Base-by-base conservation (phyloP, 2,329 filamentous ascomycete species). In the Aspergillus calidoustus region DNA sequence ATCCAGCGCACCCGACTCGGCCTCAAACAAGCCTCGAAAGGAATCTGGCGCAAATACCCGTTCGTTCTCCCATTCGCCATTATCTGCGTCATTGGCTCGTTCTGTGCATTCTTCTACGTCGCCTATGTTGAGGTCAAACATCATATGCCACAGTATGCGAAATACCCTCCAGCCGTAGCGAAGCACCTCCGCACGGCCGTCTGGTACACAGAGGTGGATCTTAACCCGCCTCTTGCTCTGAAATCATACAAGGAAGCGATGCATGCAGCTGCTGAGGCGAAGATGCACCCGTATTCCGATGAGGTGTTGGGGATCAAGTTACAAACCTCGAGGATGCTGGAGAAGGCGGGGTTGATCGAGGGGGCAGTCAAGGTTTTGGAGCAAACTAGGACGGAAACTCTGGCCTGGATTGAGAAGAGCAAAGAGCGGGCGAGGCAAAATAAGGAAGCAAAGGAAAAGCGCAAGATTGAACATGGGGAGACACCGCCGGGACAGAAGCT, bases 271-370 rank as follows among this genome's bases (percentile, higher is more conserved):
- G 81, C 88, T 54, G 88, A 92, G 71, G 73, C 90, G 54, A 87
- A 88, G 0, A 86, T 99, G 80, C 92, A 98, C 72, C 92, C 91
- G 0, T 96, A 93, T 74, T 93, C 91, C 4, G 91, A 97, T 69
- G 93, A 97, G 74, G 89, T 97, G 38, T 84, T 97, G 68, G 95
- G 95, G 8, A 88, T 98, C 56, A 92, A 93, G 72, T 89, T 98
- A 54, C 88, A 93, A 73, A 83, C 96, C 8, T 88, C 92, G 1
- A 84, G 85, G 9, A 88, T 96, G 83, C 83, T 97, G 64, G 92
- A 97, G 77, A 89, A 90, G 71, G 86, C 91, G 17, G 84, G 88
- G 34, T 86, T 90, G 69, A 88, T 88, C 71, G 82, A 86, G 23
- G 86, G 88, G 60, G 88, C 93, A 0, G 88, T 91, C 60, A 86